Evolutionary conservation across 179 eudicot genomes (phyloP).

Genomic region (Gypsophila paniculata): DNA sequence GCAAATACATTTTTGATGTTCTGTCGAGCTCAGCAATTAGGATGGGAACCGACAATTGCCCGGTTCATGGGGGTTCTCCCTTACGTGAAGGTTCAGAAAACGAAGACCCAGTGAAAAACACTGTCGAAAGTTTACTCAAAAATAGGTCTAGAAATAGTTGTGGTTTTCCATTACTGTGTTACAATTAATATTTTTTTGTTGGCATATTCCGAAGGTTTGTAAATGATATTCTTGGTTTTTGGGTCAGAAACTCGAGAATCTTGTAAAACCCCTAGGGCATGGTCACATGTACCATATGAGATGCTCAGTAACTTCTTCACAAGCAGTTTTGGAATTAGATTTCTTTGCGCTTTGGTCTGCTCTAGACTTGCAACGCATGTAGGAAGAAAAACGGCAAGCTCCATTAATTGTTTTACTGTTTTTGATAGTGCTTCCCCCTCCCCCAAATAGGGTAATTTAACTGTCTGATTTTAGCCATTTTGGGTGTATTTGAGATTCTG

Average conservation of each 20-base stretch:
- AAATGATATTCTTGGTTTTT: conserved; percentile 33
- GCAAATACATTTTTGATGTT: conserved; percentile 88
- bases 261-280: conserved; percentile 24
- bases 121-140: conserved; percentile 6
- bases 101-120: conserved; percentile 57
- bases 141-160: conserved; percentile 26
- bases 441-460: neutral
- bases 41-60: conserved; percentile 63
- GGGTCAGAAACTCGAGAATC: conserved; percentile 16
- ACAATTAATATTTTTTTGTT: conserved; percentile 21
- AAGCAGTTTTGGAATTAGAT: conserved; percentile 29
- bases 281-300: conserved; percentile 30
- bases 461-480: neutral
- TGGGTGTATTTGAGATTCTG: no score
- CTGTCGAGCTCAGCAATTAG: conserved; percentile 83
- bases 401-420: neutral
- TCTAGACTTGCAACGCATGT: neutral
- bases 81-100: conserved; percentile 71
- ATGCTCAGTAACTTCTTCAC: conserved; percentile 14
- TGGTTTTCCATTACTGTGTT: conserved; percentile 23
- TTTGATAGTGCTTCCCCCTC: neutral
- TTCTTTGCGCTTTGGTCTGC: neutral
- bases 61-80: conserved; percentile 61
- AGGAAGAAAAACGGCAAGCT: neutral
- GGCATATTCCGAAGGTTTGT: conserved; percentile 37